Evolutionary conservation across 208 protist genomes (phyloP).

Genomic region (Crithidia bombi): DNA sequence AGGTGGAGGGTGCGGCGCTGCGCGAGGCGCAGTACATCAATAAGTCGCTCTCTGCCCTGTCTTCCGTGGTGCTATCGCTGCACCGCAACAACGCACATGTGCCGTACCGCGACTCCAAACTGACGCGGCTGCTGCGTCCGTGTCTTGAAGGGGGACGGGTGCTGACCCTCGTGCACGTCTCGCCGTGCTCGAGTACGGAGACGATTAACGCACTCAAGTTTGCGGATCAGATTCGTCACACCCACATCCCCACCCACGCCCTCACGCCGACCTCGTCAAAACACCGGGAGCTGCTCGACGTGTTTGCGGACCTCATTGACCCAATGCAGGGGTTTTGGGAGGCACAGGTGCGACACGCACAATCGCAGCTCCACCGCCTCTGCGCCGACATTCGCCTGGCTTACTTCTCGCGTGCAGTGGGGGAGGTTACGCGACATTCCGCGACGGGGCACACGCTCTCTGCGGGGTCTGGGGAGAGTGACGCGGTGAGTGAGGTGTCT

Average conservation of each 20-base stretch:
- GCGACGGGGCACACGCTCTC: background rate
- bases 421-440: background rate
- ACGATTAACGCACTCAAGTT: slow-evolving; percentile 81
- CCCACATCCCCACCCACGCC: slow-evolving; percentile 64
- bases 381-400: slow-evolving; percentile 81
- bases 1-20: slow-evolving; percentile 74
- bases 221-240: slow-evolving; percentile 85
- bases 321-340: slow-evolving; percentile 59
- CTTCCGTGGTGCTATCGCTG: slow-evolving; percentile 84
- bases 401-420: slow-evolving; percentile 43
- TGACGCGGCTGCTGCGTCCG: slow-evolving; percentile 89
- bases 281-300: slow-evolving; percentile 55
- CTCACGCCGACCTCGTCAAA: slow-evolving; percentile 49
- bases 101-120: slow-evolving; percentile 93
- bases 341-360: slow-evolving; percentile 41
- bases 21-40: slow-evolving; percentile 93
- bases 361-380: slow-evolving; percentile 61
- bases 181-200: slow-evolving; percentile 72
- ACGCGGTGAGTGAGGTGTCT: slow-evolving; percentile 32
- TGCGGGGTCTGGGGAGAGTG: slow-evolving; percentile 18
- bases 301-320: slow-evolving; percentile 84
- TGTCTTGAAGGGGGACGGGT: slow-evolving; percentile 85
- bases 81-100: slow-evolving; percentile 73
- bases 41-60: slow-evolving; percentile 88
- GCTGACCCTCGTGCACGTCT: slow-evolving; percentile 80